These are phyloP conservation scores for Cymbopogon flexuosus DNA, from an alignment of 202 grass and related monocot genomes.

Conservation along the genomic window DNA sequence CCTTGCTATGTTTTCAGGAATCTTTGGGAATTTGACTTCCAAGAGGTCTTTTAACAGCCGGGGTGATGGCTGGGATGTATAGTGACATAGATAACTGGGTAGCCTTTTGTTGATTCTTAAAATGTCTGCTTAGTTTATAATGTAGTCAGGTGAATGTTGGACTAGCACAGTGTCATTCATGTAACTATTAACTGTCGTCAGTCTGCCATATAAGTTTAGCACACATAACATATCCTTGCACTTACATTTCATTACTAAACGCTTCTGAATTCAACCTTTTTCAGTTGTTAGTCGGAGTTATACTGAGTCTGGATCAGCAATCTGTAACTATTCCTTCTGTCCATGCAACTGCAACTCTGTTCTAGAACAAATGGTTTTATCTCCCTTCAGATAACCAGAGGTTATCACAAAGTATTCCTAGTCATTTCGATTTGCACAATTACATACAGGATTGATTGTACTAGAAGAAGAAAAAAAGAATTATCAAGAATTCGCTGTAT, in stretches of 20 bases:
- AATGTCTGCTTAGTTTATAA: no score
- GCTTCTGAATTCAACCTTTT: neutral
- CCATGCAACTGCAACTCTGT: constrained; percentile 10
- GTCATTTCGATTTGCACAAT: neutral
- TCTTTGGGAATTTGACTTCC: constrained; percentile 67
- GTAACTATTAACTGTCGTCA: neutral
- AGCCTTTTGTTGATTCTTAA: constrained; percentile 1
- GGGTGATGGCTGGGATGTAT: constrained; percentile 82
- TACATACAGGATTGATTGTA: neutral
- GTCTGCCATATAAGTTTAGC: neutral
- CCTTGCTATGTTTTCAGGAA: constrained; percentile 57
- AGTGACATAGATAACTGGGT: constrained; percentile 7
- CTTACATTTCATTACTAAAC: neutral
- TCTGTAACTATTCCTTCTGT: neutral
- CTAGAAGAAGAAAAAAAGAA: neutral
- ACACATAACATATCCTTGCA: neutral
- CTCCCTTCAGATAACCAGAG: constrained; percentile 10
- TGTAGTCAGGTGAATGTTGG: neutral
- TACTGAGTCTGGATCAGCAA: neutral
- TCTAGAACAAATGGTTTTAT: neutral
- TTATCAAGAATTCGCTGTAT: neutral
- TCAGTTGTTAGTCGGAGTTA: neutral
- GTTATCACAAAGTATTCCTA: neutral
- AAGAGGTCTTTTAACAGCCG: constrained; percentile 57
- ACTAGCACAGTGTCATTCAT: neutral